phyloP scores from a whole-genome alignment of 805 yeast species.

The Yarrowia porcina region DNA sequence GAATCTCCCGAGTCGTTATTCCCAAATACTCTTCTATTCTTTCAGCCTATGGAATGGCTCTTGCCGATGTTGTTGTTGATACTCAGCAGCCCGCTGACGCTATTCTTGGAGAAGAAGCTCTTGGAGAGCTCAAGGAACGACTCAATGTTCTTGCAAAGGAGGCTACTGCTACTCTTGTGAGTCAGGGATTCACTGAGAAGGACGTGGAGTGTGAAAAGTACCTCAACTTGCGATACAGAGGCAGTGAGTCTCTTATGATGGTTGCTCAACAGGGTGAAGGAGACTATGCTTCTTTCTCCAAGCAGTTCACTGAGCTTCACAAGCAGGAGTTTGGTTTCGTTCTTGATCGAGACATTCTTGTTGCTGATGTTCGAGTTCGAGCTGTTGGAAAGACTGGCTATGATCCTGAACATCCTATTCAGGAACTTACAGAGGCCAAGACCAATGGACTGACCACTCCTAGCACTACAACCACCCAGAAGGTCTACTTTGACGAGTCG shows the following conservation, averaged over 20 bases:
- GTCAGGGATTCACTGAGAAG: slow-evolving; percentile 53
- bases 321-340: slow-evolving; percentile 71
- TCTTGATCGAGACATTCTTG: slow-evolving; percentile 55
- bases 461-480: slow-evolving; percentile 35
- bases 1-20: slow-evolving; percentile 63
- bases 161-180: slow-evolving; percentile 43
- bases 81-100: slow-evolving; percentile 68
- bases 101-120: slow-evolving; percentile 39
- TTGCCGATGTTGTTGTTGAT: slow-evolving; percentile 82
- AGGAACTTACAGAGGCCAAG: slow-evolving; percentile 46
- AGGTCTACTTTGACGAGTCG: slow-evolving; percentile 56
- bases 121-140: slow-evolving; percentile 43
- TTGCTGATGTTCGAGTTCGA: slow-evolving; percentile 72
- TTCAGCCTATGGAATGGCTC: slow-evolving; percentile 83
- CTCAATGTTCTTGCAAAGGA: slow-evolving; percentile 45
- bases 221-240: slow-evolving; percentile 76
- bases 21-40: slow-evolving; percentile 80
- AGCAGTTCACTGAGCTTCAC: slow-evolving; percentile 54
- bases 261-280: slow-evolving; percentile 38
- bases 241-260: slow-evolving; percentile 87
- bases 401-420: slow-evolving; percentile 47
- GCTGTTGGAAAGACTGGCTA: slow-evolving; percentile 62
- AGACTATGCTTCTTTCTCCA: slow-evolving; percentile 35
- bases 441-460: slow-evolving; percentile 30
- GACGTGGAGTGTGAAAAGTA: slow-evolving; percentile 57